phyloP scores from a whole-genome alignment of 2,329 filamentous ascomycete species.

The Plenodomus tracheiphilus region DNA sequence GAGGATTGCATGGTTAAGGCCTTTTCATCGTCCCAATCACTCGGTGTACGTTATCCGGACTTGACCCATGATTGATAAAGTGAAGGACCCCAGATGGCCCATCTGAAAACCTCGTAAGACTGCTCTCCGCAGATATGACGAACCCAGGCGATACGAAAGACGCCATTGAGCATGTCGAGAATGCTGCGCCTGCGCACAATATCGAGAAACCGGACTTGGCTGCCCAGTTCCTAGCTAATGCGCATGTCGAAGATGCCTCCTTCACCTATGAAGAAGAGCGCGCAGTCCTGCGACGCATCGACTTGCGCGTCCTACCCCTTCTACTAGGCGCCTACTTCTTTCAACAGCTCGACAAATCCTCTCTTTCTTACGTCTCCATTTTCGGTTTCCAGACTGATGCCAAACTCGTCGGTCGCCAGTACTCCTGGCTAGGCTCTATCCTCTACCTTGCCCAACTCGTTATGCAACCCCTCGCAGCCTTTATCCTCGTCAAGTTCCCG shows the following conservation, averaged over 20 bases:
- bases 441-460: constrained; percentile 61
- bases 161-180: constrained; percentile 19
- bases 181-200: constrained; percentile 2
- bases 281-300: constrained; percentile 55
- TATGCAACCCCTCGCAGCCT: constrained; percentile 55
- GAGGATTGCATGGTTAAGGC: not conserved
- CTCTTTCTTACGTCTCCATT: constrained; percentile 51
- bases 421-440: constrained; percentile 65
- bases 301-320: constrained; percentile 54
- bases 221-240: constrained; percentile 50
- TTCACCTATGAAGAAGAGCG: constrained; percentile 58
- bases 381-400: constrained; percentile 56
- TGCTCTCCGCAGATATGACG: constrained; percentile 6
- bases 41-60: constrained; percentile 5
- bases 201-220: constrained; percentile 46
- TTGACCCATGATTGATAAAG: constrained; percentile 4
- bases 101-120: not conserved
- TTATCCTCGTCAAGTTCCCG: constrained; percentile 61
- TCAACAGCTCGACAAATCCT: constrained; percentile 58
- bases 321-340: constrained; percentile 65
- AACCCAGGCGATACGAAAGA: constrained; percentile 14
- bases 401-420: constrained; percentile 52
- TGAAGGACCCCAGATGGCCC: not conserved
- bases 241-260: constrained; percentile 41
- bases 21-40: not conserved